phyloP scores from a whole-genome alignment of 108 stramenopile species.

The Pseudonitzschia multistriata region DNA sequence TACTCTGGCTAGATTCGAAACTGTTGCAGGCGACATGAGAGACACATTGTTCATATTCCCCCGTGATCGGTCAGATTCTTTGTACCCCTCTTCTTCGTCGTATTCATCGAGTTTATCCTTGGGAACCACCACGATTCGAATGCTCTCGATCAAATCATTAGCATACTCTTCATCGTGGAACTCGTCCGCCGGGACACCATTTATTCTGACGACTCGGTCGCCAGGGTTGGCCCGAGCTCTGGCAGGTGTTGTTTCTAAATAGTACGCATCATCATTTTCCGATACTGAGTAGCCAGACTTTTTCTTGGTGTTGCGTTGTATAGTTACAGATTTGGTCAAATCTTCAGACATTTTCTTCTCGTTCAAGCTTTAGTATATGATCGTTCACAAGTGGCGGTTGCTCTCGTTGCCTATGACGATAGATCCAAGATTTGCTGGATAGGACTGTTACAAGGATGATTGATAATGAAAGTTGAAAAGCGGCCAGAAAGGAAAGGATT shows the following conservation, averaged over 20 bases:
- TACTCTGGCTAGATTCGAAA: slow-evolving; percentile 3
- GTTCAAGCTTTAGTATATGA: background rate
- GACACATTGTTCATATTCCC: no score
- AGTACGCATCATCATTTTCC: slow-evolving; percentile 27
- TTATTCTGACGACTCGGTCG: slow-evolving; percentile 30
- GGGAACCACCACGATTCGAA: slow-evolving; percentile 37
- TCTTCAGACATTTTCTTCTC: slow-evolving; percentile 16
- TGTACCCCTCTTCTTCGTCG: slow-evolving; percentile 11
- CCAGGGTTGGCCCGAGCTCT: slow-evolving; percentile 32
- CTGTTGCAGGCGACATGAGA: no score
- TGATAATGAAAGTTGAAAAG: no score
- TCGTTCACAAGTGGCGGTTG: no score
- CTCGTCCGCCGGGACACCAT: slow-evolving; percentile 33
- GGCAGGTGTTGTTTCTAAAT: slow-evolving; percentile 19
- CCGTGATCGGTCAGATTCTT: slow-evolving; percentile 6
- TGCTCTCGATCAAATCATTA: slow-evolving; percentile 40
- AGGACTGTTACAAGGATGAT: no score
- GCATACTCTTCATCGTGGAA: slow-evolving; percentile 36
- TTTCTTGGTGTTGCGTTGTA: slow-evolving; percentile 39
- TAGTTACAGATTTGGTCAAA: slow-evolving; percentile 21
- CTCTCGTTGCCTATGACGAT: no score
- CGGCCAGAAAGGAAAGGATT: no score
- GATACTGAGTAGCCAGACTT: slow-evolving; percentile 35
- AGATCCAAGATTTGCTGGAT: no score
- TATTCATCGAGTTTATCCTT: slow-evolving; percentile 30